Evolutionary conservation across 805 yeast genomes (phyloP), one percentile per base, ranked within the genome.

Genomic region (Candida piceae): DNA sequence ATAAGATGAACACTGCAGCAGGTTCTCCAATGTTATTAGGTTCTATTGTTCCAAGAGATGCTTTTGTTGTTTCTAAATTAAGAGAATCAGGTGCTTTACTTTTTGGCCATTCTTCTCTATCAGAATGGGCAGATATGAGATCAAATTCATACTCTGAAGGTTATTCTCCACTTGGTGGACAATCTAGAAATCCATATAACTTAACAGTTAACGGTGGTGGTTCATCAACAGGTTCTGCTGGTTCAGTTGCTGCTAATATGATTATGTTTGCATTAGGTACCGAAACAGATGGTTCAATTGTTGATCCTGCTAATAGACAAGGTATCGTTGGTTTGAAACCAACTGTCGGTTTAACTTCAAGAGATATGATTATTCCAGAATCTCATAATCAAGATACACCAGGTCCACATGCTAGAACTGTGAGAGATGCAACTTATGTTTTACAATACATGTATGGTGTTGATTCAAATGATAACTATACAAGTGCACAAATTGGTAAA

Each of bases 91-190:
- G 58, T 28, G 58, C 58, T 16, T 52, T 55, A 5, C 34, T 55
- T 12, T 52, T 53, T 32, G 60, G 60, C 6, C 60, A 55, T 39
- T 16, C 58, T 4, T 43, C 57, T 3, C 35, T 55, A 32, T 52
- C 57, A 16, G 60, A 55, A 39, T 55, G 58, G 58, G 60, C 60
- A 10, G 58, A 55, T 32, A 55, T 55, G 58, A 43, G 58, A 32
- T 46, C 55, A 5, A 42, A 45, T 16, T 32, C 15, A 6, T 55
- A 55, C 35, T 48, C 55, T 31, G 60, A 53, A 41, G 58, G 60
- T 16, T 55, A 55, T 35, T 53, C 58, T 16, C 53, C 58, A 10
- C 34, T 48, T 12, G 57, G 57, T 12, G 58, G 57, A 3, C 60
- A 55, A 39, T 45, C 54, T 9, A 46, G 58, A 29, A 46, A 44